phyloP scores from a whole-genome alignment of 2,329 filamentous ascomycete genomes.

The Diplodia scrobiculata region DNA sequence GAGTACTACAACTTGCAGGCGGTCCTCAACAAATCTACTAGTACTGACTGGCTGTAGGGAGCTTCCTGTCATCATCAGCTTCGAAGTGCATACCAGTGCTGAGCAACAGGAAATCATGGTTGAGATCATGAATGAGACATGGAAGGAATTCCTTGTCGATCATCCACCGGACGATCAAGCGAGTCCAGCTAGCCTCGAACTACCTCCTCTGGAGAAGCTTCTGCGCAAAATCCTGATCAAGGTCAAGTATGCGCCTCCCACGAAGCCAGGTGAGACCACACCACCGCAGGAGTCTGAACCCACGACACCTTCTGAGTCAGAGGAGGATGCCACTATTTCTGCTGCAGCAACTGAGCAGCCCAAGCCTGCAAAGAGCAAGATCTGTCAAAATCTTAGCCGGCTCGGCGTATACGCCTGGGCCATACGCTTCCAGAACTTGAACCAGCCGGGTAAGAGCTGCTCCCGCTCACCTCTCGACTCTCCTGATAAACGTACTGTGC shows the following conservation, averaged over 20 bases:
- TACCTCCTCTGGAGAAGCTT: conserved; percentile 66
- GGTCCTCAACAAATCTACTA: too few species aligned
- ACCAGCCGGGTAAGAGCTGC: conserved; percentile 59
- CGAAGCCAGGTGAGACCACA: conserved; percentile 36
- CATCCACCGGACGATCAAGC: conserved; percentile 54
- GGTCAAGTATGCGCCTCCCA: conserved; percentile 51
- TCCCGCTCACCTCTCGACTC: neutral
- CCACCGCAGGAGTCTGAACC: conserved; percentile 35
- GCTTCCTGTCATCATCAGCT: conserved; percentile 83
- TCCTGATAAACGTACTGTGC: neutral
- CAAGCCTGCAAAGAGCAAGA: conserved; percentile 51
- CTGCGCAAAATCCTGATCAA: conserved; percentile 71
- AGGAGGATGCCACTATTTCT: conserved; percentile 39
- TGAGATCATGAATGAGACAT: conserved; percentile 87
- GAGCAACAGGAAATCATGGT: conserved; percentile 92
- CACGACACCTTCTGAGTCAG: conserved; percentile 44
- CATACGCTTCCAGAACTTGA: conserved; percentile 74
- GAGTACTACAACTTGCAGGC: conserved; percentile 6
- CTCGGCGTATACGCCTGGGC: conserved; percentile 86
- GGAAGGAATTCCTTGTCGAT: conserved; percentile 74
- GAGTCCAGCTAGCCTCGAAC: conserved; percentile 48
- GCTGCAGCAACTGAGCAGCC: conserved; percentile 4
- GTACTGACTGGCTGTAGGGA: conserved; percentile 44
- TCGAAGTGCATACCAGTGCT: conserved; percentile 82
- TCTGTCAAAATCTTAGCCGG: conserved; percentile 70